Evolutionary conservation across 768 basidiomycete species (phyloP).

Genomic region (Tulasnella sp.): DNA sequence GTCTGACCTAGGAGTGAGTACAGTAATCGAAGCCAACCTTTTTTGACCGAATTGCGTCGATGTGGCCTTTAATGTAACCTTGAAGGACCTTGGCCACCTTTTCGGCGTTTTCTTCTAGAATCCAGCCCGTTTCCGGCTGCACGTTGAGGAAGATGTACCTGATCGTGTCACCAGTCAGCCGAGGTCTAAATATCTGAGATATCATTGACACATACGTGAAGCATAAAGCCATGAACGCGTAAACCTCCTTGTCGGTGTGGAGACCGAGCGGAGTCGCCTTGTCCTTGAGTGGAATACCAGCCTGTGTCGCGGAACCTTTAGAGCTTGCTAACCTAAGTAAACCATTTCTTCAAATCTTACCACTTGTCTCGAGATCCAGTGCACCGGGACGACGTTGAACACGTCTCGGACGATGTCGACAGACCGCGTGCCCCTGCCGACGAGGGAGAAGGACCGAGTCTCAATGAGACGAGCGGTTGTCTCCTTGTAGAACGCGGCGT

Average conservation of each 20-base stretch:
- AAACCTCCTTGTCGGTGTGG: conserved; percentile 52
- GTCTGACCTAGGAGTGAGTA: conserved; percentile 31
- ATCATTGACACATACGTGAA: conserved; percentile 42
- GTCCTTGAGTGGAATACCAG: conserved; percentile 6
- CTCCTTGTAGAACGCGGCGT: conserved; percentile 18
- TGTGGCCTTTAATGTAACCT: conserved; percentile 5
- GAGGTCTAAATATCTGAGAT: too few relatives aligned
- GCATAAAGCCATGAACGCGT: conserved; percentile 52
- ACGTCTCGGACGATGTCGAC: conserved; percentile 60
- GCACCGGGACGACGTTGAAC: conserved; percentile 47
- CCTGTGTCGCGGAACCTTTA: conserved; percentile 4
- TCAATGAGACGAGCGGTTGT: conserved; percentile 20
- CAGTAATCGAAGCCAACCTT: not conserved
- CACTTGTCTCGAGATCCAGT: conserved; percentile 48
- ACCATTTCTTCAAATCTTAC: conserved; percentile 28
- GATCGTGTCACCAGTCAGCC: not conserved
- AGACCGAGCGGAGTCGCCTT: conserved; percentile 35
- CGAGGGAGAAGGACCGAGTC: conserved; percentile 27
- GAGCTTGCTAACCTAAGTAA: conserved; percentile 4
- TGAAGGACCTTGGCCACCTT: conserved; percentile 35
- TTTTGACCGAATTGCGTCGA: not conserved
- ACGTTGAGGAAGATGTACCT: conserved; percentile 71
- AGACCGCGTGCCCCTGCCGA: conserved; percentile 23
- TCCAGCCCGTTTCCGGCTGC: conserved; percentile 47
- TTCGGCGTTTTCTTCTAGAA: conserved; percentile 41